phyloP scores from a whole-genome alignment of 192 early-diverging fungal genomes.

The Rhizoclosmatium sp. region DNA sequence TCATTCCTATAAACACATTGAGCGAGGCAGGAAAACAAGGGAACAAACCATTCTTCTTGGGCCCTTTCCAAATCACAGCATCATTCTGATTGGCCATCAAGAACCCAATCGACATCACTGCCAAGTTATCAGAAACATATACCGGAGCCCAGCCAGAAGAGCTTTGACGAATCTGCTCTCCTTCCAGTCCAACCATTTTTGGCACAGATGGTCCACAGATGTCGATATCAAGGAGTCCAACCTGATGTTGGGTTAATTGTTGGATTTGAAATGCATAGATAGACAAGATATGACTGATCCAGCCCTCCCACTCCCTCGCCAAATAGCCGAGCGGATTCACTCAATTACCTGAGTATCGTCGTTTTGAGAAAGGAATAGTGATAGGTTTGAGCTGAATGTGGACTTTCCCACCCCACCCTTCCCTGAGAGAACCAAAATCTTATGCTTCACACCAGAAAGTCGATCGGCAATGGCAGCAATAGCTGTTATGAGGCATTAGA shows the following conservation, averaged over 20 bases:
- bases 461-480: slow-evolving; percentile 54
- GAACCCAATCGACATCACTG: slow-evolving; percentile 97
- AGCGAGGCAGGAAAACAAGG: background rate
- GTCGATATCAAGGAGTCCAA: slow-evolving; percentile 96
- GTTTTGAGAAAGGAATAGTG: slow-evolving; percentile 53
- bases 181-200: slow-evolving; percentile 92
- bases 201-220: slow-evolving; percentile 97
- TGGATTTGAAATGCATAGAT: slow-evolving; percentile 20
- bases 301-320: too few relatives aligned
- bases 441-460: slow-evolving; percentile 75
- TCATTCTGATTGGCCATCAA: slow-evolving; percentile 87
- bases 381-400: slow-evolving; percentile 87
- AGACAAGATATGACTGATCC: background rate
- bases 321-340: too few relatives aligned
- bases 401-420: slow-evolving; percentile 99
- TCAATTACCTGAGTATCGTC: slow-evolving; percentile 44
- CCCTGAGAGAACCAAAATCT: slow-evolving; percentile 91
- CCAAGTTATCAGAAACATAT: slow-evolving; percentile 59
- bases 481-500: slow-evolving; percentile 24
- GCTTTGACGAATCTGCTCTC: slow-evolving; percentile 88
- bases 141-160: slow-evolving; percentile 78
- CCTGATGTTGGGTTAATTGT: slow-evolving; percentile 39
- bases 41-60: slow-evolving; percentile 91
- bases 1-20: slow-evolving; percentile 78
- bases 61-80: slow-evolving; percentile 97